Conservation (phyloP, 2,329 filamentous ascomycete genomes). For the Hypoxylon sp. region DNA sequence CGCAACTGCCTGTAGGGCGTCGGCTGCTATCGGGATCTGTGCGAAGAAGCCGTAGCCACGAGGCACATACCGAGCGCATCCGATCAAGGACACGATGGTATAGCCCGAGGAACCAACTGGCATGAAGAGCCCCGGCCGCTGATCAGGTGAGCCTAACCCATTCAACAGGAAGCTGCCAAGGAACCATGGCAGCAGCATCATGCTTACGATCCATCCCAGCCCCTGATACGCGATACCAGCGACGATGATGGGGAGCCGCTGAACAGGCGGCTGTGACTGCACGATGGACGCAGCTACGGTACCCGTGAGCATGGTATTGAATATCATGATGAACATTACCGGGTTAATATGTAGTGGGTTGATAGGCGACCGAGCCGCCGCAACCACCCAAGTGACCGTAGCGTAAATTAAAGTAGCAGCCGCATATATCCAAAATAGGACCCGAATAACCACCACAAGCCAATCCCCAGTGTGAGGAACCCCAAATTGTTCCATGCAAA, state of each 20-base stretch:
- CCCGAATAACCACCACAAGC: slow-evolving; percentile 66
- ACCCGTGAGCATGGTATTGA: slow-evolving; percentile 74
- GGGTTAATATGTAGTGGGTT: slow-evolving; percentile 69
- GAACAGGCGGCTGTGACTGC: slow-evolving; percentile 61
- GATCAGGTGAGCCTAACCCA: slow-evolving; percentile 64
- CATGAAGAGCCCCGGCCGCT: slow-evolving; percentile 75
- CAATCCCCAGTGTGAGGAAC: slow-evolving; percentile 63
- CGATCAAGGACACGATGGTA: slow-evolving; percentile 39
- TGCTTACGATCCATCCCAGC: slow-evolving; percentile 70
- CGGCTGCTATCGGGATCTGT: slow-evolving; percentile 19
- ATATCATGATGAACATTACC: slow-evolving; percentile 74
- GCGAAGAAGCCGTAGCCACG: slow-evolving; percentile 37
- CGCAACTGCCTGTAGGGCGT: slow-evolving; percentile 29
- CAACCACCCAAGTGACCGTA: slow-evolving; percentile 69
- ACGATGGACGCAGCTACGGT: slow-evolving; percentile 70
- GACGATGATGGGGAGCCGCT: slow-evolving; percentile 68
- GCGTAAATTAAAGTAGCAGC: slow-evolving; percentile 66
- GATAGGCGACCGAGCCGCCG: slow-evolving; percentile 66
- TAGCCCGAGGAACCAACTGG: slow-evolving; percentile 61
- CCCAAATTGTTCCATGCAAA: slow-evolving; percentile 65
- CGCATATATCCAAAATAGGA: slow-evolving; percentile 75
- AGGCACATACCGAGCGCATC: slow-evolving; percentile 34
- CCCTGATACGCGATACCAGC: slow-evolving; percentile 73
- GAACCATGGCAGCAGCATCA: slow-evolving; percentile 73
- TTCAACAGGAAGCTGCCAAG: slow-evolving; percentile 70